These are phyloP conservation scores for Wickerhamomyces kurtzmanii DNA, from an alignment of 805 yeast genomes.

Conservation along the genomic window DNA sequence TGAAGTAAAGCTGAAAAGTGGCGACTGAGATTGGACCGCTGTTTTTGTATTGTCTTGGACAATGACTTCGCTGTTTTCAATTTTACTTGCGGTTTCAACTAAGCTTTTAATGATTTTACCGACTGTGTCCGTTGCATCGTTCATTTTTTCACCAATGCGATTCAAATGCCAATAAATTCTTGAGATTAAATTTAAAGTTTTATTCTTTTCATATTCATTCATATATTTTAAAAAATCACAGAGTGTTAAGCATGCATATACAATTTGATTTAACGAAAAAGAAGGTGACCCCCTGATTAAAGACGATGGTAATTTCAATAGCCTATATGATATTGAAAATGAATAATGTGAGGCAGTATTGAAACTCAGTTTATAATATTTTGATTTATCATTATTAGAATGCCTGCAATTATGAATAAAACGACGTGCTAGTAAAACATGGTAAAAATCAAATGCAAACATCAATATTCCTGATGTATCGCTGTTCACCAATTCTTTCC, in stretches of 20 bases:
- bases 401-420: slow-evolving; percentile 22
- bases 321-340: slow-evolving; percentile 32
- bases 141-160: slow-evolving; percentile 43
- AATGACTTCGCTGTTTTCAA: background rate
- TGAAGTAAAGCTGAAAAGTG: background rate
- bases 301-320: slow-evolving; percentile 32
- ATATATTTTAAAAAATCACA: slow-evolving; percentile 35
- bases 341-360: slow-evolving; percentile 35
- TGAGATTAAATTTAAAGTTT: slow-evolving; percentile 35
- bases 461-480: slow-evolving; percentile 39
- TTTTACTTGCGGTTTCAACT: slow-evolving; percentile 23
- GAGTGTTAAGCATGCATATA: slow-evolving; percentile 43
- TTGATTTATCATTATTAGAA: slow-evolving; percentile 14
- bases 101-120: slow-evolving; percentile 43
- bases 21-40: background rate
- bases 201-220: slow-evolving; percentile 27
- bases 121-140: slow-evolving; percentile 52
- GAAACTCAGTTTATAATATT: slow-evolving; percentile 19
- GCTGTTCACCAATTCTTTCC: slow-evolving; percentile 33
- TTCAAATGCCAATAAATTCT: slow-evolving; percentile 49
- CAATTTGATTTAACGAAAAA: slow-evolving; percentile 38
- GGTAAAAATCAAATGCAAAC: slow-evolving; percentile 38
- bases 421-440: slow-evolving; percentile 29
- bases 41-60: background rate
- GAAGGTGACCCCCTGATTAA: slow-evolving; percentile 47